These are phyloP conservation scores for Claviceps fusiformis DNA, from an alignment of 2,329 filamentous ascomycete genomes.

Conservation along the genomic window DNA sequence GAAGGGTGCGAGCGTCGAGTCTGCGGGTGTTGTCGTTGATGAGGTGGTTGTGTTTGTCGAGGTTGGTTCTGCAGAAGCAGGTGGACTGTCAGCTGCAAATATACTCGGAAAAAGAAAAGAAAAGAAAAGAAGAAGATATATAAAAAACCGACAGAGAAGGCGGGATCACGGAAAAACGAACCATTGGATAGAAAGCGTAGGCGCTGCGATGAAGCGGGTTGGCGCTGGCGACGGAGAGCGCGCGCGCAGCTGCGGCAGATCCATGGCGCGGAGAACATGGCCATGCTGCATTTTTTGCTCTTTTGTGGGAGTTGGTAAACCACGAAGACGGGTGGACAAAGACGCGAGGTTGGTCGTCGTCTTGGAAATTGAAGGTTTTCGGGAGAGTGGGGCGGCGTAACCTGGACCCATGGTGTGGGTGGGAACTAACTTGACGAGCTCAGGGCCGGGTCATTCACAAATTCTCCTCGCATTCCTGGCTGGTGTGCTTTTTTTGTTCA, in stretches of 20 bases:
- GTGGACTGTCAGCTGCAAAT: not conserved
- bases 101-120: too few species aligned
- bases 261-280: constrained; percentile 23
- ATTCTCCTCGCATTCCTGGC: too few species aligned
- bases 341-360: not conserved
- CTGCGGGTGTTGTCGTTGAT: not conserved
- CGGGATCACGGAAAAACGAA: constrained; percentile 4
- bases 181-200: constrained; percentile 20
- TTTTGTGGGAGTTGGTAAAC: not conserved
- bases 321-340: not conserved
- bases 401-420: too few species aligned
- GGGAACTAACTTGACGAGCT: too few species aligned
- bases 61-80: not conserved
- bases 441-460: too few species aligned
- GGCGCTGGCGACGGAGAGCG: constrained; percentile 12
- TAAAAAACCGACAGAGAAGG: too few species aligned
- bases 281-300: not conserved
- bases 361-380: not conserved
- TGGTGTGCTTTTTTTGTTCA: too few species aligned
- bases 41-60: not conserved
- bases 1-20: constrained; percentile 31
- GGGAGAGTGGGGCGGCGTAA: not conserved
- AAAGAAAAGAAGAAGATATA: too few species aligned
- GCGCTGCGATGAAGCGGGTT: constrained; percentile 14
- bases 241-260: constrained; percentile 23